Base-by-base conservation (phyloP, 768 basidiomycete genomes). In the Tylopilus subfusipes region DNA sequence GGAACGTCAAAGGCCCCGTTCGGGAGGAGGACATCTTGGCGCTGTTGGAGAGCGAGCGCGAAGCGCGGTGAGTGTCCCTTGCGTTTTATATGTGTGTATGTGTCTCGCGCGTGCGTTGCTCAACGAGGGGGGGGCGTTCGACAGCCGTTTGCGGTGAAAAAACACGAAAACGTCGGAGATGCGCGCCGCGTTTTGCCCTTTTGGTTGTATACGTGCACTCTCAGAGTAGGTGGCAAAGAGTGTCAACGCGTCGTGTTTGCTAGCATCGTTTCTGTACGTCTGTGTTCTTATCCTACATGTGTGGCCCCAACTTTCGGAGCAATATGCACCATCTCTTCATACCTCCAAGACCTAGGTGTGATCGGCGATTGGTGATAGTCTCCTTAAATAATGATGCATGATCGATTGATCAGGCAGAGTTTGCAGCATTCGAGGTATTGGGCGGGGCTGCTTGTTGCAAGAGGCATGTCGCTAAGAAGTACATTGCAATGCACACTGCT, bases 1-100 rank as follows among this genome's bases (percentile, higher is more conserved):
- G 96, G 50, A 99, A 99, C 78, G 96, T 98, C 63, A 98, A 98
- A 76, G 97, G 97, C 1, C 96, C 97, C 57, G 95, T 98, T 56
- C 80, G 92, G 59, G 89, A 93, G 76, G 84, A 94, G 74, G 97
- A 99, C 73, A 97, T 98, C 69, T 82, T 99, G 58, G 93, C 95
- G 63, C 80, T 99, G 62, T 80, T 98, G 69, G 97, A 99, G 81
- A 90, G 89, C 72, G 97, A 99, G 78, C 92, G 97, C 76, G 97
- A 99, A 81, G 97, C 97, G 67, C 92, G 97, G 97, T 97, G 68
- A 66, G 93, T 42, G 4, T n/a, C 29, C 18, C 19, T 19, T 4
- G 34, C 4, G 18, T 19, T 6, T 19, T 19, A n/a, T n/a, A n/a
- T n/a, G n/a, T n/a, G n/a, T n/a, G n/a, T n/a, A n/a, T n/a, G n/a